Percentiles rank a stretch among this genome's conserved stretches.
These are phyloP conservation scores for Phaeosphaeriaceae sp. DNA, from an alignment of 2,329 filamentous ascomycete genomes.

Conservation along the genomic window DNA sequence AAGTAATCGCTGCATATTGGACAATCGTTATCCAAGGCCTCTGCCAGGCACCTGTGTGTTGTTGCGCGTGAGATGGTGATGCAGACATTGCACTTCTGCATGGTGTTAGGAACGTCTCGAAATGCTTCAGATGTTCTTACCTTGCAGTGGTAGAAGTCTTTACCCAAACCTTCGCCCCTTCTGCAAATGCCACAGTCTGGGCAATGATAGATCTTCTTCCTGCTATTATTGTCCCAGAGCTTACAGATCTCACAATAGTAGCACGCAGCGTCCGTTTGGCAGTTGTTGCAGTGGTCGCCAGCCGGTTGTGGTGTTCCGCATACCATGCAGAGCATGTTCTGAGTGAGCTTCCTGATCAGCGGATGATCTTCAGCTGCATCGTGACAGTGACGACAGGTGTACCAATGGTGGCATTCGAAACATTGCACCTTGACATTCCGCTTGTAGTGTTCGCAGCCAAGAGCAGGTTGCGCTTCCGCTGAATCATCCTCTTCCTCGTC, in stretches of 20 bases:
- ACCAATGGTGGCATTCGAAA: slow-evolving; percentile 87
- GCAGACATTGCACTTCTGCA: slow-evolving; percentile 79
- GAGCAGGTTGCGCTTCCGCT: slow-evolving; percentile 53
- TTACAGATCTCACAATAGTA: slow-evolving; percentile 97
- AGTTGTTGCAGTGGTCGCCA: slow-evolving; percentile 77
- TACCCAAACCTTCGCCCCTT: slow-evolving; percentile 87
- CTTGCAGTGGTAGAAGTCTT: slow-evolving; percentile 99
- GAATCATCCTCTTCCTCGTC: slow-evolving; percentile 59
- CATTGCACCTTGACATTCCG: slow-evolving; percentile 97
- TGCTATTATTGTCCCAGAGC: slow-evolving; percentile 92
- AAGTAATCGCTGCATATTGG: slow-evolving; percentile 97
- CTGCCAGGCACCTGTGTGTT: slow-evolving; percentile 6
- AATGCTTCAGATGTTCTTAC: slow-evolving; percentile 56
- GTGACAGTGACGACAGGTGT: slow-evolving; percentile 94
- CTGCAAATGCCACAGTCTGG: slow-evolving; percentile 95
- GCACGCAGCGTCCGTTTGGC: slow-evolving; percentile 77
- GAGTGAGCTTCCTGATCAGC: slow-evolving; percentile 81
- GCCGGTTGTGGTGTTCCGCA: slow-evolving; percentile 86
- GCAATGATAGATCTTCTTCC: slow-evolving; percentile 95
- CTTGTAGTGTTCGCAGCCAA: slow-evolving; percentile 93
- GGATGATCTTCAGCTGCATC: slow-evolving; percentile 81
- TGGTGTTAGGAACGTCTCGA: slow-evolving; percentile 26
- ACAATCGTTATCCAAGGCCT: slow-evolving; percentile 90
- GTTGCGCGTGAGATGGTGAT: slow-evolving; percentile 79
- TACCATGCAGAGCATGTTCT: slow-evolving; percentile 97